Evolutionary conservation across 352 stramenopile species (phyloP).

Genomic region (Globisporangium paddicum): DNA sequence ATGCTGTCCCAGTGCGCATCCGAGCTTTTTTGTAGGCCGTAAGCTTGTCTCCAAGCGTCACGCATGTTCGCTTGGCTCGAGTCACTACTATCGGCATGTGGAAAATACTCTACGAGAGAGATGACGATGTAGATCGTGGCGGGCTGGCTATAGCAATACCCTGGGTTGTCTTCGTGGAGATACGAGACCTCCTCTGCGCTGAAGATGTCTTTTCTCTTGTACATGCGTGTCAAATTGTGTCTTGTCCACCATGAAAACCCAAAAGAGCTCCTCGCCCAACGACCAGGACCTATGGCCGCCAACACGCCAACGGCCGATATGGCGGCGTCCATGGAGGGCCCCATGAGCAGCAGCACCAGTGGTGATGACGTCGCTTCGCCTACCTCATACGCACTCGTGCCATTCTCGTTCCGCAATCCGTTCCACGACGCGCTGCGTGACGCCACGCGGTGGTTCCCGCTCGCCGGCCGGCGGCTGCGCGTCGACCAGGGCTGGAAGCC

Average conservation of each 20-base stretch:
- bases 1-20: background rate
- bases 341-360: background rate
- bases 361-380: background rate
- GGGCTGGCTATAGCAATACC: no score
- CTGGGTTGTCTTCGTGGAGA: no score
- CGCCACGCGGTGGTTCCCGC: conserved; percentile 56
- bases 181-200: no score
- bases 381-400: conserved; percentile 32
- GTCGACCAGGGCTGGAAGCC: conserved; percentile 78
- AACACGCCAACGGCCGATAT: background rate
- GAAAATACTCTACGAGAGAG: no score
- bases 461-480: conserved; percentile 44
- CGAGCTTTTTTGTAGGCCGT: no score
- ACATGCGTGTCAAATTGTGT: background rate
- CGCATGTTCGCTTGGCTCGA: no score
- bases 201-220: background rate
- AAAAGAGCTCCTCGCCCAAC: no score
- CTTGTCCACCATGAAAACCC: background rate
- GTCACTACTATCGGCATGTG: no score
- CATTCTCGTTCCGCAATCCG: conserved; percentile 68
- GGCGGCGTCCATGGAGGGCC: conserved; percentile 8
- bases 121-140: no score
- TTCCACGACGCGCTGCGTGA: conserved; percentile 76
- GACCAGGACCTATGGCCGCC: background rate
- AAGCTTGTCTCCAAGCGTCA: no score